A percentile compares a stretch with the other conserved stretches of the same genome.
phyloP scores from a whole-genome alignment of 371 early-diverging fungal species.

The Amoeboaphelidium protococcarum region DNA sequence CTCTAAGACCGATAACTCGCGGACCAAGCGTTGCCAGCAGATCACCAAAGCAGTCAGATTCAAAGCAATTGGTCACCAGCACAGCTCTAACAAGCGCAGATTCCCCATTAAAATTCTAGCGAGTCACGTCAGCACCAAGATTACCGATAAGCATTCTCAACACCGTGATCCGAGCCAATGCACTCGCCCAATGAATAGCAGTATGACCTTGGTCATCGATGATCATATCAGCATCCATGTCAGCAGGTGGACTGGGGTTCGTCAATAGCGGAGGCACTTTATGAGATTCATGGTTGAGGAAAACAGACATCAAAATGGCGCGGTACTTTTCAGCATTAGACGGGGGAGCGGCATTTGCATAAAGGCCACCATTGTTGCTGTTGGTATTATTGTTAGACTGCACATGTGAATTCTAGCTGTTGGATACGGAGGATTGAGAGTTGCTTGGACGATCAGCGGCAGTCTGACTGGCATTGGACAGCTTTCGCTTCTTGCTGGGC shows the following conservation, averaged over 20 bases:
- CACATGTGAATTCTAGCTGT: too few relatives aligned
- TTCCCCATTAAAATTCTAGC: conserved; percentile 55
- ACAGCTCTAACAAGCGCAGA: conserved; percentile 74
- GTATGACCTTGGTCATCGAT: conserved; percentile 87
- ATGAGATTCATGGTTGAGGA: conserved; percentile 19
- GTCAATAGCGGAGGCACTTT: conserved; percentile 5
- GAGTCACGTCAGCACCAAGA: conserved; percentile 26
- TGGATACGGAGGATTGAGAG: too few relatives aligned
- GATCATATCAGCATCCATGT: conserved; percentile 44
- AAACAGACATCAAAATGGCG: conserved; percentile 30
- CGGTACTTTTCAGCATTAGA: background rate
- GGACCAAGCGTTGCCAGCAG: conserved; percentile 43
- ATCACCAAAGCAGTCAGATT: conserved; percentile 43
- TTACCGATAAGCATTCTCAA: conserved; percentile 42
- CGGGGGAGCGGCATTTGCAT: background rate
- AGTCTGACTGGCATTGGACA: too few relatives aligned
- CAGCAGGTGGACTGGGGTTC: conserved; percentile 1
- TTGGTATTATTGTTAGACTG: too few relatives aligned
- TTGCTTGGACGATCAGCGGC: too few relatives aligned
- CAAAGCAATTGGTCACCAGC: conserved; percentile 59
- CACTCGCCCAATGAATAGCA: conserved; percentile 83
- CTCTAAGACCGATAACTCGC: conserved; percentile 35
- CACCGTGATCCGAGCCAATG: conserved; percentile 49
- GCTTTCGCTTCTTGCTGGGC: too few relatives aligned
- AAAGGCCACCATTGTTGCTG: too few relatives aligned